Percentiles rank a stretch among this genome's conserved stretches.
Conservation (phyloP, 805 yeast genomes). For the Yueomyces sp. region DNA sequence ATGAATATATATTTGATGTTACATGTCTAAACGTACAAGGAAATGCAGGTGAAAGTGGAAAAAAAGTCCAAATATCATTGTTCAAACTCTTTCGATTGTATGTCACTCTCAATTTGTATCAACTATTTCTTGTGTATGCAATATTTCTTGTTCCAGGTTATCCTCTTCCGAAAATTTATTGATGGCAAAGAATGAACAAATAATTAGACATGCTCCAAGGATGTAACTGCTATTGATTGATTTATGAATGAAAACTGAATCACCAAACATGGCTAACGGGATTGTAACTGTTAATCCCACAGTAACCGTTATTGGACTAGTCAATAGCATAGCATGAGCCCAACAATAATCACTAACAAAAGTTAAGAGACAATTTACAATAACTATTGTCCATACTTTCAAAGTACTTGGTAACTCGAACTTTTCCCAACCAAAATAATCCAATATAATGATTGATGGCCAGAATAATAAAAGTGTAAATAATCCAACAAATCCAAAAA, state of each 20-base stretch:
- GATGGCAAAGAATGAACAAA: slow-evolving; percentile 70
- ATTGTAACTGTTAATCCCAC: slow-evolving; percentile 89
- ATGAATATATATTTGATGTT: no score
- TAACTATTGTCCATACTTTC: slow-evolving; percentile 38
- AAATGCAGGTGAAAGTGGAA: no score
- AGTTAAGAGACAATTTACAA: slow-evolving; percentile 61
- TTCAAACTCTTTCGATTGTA: no score
- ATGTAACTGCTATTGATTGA: slow-evolving; percentile 48
- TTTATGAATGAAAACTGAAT: slow-evolving; percentile 57
- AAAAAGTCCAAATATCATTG: no score
- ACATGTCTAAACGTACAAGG: no score
- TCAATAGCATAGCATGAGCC: slow-evolving; percentile 89
- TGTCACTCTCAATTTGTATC: background rate
- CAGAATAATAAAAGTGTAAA: slow-evolving; percentile 62
- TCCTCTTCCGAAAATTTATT: slow-evolving; percentile 69
- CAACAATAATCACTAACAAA: slow-evolving; percentile 85
- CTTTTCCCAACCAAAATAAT: slow-evolving; percentile 49
- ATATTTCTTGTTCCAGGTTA: slow-evolving; percentile 8
- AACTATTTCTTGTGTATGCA: background rate
- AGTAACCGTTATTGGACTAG: slow-evolving; percentile 90
- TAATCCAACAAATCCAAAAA: slow-evolving; percentile 91
- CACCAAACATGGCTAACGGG: slow-evolving; percentile 90
- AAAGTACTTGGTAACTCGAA: slow-evolving; percentile 55
- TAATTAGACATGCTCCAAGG: slow-evolving; percentile 69
- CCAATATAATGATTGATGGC: slow-evolving; percentile 65